Evolutionary conservation across 768 basidiomycete genomes (phyloP), one percentile per base, ranked within the genome.

Genomic region (Tylopilus rubrobrunneus): DNA sequence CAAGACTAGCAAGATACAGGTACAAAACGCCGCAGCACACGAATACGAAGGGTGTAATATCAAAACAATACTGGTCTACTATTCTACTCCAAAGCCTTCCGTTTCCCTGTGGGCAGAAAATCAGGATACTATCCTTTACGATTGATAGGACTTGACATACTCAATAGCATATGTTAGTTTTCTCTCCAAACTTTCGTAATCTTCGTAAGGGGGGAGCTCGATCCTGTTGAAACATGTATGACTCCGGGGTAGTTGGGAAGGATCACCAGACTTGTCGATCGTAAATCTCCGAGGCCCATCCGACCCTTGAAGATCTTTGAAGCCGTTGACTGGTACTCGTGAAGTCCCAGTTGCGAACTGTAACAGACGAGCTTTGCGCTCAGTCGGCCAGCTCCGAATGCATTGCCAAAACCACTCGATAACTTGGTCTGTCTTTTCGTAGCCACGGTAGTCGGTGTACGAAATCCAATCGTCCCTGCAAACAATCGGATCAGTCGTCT

Each of bases 331-430:
- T 11, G 93, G 87, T 23, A 89, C 82, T 56, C 87, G 77, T n/a
- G 87, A 89, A 3, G 87, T 89, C 19, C 87, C 87, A 2, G 91
- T 94, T 6, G 90, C 89, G 71, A 96, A 96, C 68, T 94, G 92
- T 19, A 95, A 73, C 36, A 94, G 70, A 14, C 92, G 84, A 39
- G 87, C 87, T 68, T 94, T 94, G 59, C 89, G 81, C 68, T 96
- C 93, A 0, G 89, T 78, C 9, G 93, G 89, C 93, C 93, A 96
- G 33, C 86, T 84, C 36, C 88, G 85, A 51, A 96, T 82, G 63
- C 87, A 89, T 68, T 93, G 85, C 93, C 93, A 95, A 78, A 96
- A 96, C 93, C 93, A 95, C 64, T 91, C 87, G 58, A 95, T 91
- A 55, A 90, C 87, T 65, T 89, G 85, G 65, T 92, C 90, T 4